These are phyloP conservation scores for Malus hybrid DNA, from an alignment of 331 rosid genomes.

Conservation along the genomic window DNA sequence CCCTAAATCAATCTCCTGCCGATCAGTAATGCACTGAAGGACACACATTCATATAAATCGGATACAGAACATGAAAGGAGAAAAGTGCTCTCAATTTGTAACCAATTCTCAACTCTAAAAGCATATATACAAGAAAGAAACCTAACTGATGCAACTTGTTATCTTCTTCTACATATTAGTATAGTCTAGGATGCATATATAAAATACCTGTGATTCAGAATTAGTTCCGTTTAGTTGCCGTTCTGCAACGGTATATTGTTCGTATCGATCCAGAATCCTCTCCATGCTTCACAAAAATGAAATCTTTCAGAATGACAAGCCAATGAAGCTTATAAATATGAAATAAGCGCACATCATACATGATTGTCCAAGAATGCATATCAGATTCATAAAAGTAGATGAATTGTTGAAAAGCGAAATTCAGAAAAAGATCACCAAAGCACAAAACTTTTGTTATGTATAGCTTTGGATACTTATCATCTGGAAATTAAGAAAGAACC, in stretches of 20 bases:
- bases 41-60: background rate
- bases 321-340: background rate
- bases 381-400: background rate
- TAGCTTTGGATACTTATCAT: no score
- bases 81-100: background rate
- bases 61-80: background rate
- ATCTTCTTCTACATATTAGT: background rate
- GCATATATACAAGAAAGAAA: background rate
- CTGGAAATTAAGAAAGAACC: no score
- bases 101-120: background rate
- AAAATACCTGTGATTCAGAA: constrained; percentile 45
- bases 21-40: background rate
- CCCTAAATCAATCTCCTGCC: background rate
- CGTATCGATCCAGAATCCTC: constrained; percentile 63
- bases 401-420: background rate
- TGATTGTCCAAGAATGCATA: background rate
- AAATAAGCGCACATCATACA: no score
- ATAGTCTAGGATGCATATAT: background rate
- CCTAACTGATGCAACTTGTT: background rate
- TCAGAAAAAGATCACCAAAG: no score
- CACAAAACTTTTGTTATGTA: background rate
- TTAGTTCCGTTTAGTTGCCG: constrained; percentile 13
- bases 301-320: background rate
- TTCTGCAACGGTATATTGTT: constrained; percentile 35
- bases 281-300: constrained; percentile 48